phyloP scores from a whole-genome alignment of 176 grass and related monocot genomes.

The Areca catechu region DNA sequence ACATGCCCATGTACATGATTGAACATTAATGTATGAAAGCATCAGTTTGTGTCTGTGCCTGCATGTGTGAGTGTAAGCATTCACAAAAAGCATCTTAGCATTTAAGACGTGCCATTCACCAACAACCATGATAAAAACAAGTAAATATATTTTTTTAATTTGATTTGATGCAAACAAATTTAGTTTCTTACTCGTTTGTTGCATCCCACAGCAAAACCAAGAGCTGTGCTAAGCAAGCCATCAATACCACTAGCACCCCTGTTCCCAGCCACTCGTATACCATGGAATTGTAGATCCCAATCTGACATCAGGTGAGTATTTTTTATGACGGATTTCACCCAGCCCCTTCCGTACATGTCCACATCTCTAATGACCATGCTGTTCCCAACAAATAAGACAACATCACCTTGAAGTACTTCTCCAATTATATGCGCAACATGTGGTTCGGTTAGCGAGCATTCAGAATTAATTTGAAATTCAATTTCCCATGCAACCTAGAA shows the following conservation, averaged over 20 bases:
- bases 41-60: too few relatives aligned
- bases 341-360: conserved; percentile 88
- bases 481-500: conserved; percentile 72
- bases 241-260: conserved; percentile 98
- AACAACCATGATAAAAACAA: too few relatives aligned
- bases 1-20: too few relatives aligned
- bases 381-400: conserved; percentile 76
- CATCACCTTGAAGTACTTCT: conserved; percentile 48
- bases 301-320: conserved; percentile 20
- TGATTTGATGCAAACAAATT: too few relatives aligned
- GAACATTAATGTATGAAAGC: too few relatives aligned
- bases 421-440: conserved; percentile 66
- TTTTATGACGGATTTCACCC: conserved; percentile 25
- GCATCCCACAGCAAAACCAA: conserved; percentile 78
- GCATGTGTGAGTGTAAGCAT: too few relatives aligned
- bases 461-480: conserved; percentile 59
- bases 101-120: too few relatives aligned
- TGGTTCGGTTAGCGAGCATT: conserved; percentile 70
- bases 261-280: conserved; percentile 58
- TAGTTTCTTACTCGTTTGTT: conserved; percentile 53
- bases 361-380: conserved; percentile 92
- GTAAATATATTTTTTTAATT: too few relatives aligned
- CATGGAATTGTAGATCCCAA: conserved; percentile 44
- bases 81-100: too few relatives aligned
- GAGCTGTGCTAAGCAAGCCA: conserved; percentile 89